A percentile compares a stretch with the other conserved stretches of the same genome.
These are phyloP conservation scores for Alternaria brassicicola DNA, from an alignment of 2,329 filamentous ascomycete genomes.

Conservation along the genomic window DNA sequence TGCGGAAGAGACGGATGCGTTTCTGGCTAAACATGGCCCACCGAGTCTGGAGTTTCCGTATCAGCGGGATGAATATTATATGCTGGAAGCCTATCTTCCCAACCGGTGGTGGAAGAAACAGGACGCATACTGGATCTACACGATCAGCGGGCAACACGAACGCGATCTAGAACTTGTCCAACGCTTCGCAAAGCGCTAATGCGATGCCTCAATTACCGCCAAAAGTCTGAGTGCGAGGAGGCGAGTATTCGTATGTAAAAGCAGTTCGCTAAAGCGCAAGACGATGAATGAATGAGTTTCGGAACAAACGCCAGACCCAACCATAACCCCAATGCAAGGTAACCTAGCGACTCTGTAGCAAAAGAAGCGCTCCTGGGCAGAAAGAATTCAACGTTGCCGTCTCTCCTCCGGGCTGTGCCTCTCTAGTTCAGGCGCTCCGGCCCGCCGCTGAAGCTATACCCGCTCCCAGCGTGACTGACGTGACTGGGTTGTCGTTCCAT, in stretches of 20 bases:
- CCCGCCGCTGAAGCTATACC: conserved; percentile 27
- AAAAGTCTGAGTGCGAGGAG: background rate
- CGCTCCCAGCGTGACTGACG: conserved; percentile 21
- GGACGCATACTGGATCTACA: conserved; percentile 58
- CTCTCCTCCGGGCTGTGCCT: background rate
- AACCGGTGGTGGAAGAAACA: conserved; percentile 61
- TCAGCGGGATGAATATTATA: conserved; percentile 64
- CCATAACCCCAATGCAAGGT: background rate
- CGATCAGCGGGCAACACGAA: conserved; percentile 46
- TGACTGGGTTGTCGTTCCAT: conserved; percentile 17
- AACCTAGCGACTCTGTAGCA: background rate
- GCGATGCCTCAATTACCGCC: background rate
- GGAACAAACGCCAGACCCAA: background rate
- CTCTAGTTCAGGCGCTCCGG: conserved; percentile 1
- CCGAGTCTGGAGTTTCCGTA: conserved; percentile 60
- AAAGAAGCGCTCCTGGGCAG: background rate
- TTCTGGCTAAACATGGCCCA: conserved; percentile 59
- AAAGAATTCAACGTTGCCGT: background rate
- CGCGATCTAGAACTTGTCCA: conserved; percentile 47
- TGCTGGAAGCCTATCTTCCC: conserved; percentile 63
- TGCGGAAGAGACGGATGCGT: conserved; percentile 56
- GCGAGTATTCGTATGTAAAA: background rate
- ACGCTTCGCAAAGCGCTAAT: conserved; percentile 20
- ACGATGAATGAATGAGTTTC: background rate
- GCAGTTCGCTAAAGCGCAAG: conserved; percentile 10